phyloP scores from a whole-genome alignment of 2,329 filamentous ascomycete genomes.

The Scytalidium lignicola region DNA sequence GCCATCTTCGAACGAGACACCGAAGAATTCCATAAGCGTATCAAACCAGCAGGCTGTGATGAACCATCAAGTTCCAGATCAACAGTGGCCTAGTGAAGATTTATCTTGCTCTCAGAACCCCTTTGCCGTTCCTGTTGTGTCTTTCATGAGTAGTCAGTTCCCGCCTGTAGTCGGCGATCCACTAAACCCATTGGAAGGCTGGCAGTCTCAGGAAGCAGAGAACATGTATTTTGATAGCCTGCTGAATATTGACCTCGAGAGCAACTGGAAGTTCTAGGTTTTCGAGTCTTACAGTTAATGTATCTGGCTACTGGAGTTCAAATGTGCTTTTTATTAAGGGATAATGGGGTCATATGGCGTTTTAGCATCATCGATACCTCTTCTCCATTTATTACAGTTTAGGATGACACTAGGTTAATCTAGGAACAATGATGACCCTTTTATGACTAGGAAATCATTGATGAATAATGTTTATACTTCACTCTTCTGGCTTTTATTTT shows the following conservation, averaged over 20 bases:
- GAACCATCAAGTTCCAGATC: background rate
- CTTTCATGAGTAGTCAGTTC: slow-evolving; percentile 15
- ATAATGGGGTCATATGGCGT: too few relatives aligned
- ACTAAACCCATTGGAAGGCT: slow-evolving; percentile 11
- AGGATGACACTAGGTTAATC: too few relatives aligned
- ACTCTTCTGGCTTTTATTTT: too few relatives aligned
- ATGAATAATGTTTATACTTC: too few relatives aligned
- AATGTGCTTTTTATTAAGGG: too few relatives aligned
- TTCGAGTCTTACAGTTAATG: too few relatives aligned
- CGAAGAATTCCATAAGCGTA: background rate
- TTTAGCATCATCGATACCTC: too few relatives aligned
- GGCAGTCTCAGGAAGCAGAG: slow-evolving; percentile 17
- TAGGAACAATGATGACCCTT: too few relatives aligned
- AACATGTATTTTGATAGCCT: slow-evolving; percentile 26
- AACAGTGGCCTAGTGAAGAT: background rate
- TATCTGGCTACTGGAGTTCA: too few relatives aligned
- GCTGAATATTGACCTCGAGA: slow-evolving; percentile 25
- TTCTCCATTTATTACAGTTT: too few relatives aligned
- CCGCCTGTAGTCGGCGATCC: slow-evolving; percentile 6
- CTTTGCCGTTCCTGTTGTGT: slow-evolving; percentile 10
- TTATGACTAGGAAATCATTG: too few relatives aligned
- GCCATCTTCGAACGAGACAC: background rate
- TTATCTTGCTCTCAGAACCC: background rate
- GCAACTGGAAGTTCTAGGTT: slow-evolving; percentile 22
- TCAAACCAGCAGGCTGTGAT: background rate